Conservation (phyloP, 2,329 filamentous ascomycete genomes). For the Aaosphaeria pasadenensis region DNA sequence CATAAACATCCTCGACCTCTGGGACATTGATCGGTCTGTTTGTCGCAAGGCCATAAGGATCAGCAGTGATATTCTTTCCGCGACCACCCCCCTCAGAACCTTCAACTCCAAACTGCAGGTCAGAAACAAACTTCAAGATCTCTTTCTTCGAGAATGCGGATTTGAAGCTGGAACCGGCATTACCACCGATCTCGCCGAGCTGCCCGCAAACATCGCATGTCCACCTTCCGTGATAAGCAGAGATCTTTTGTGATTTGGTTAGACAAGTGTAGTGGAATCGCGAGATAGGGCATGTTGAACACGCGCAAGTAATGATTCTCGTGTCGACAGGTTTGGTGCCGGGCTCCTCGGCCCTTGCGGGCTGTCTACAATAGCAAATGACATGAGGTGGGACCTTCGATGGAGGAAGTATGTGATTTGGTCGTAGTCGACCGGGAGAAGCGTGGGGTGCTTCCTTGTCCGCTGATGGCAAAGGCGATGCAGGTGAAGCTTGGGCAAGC, state of each 20-base stretch:
- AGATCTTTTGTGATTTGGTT: constrained; percentile 10
- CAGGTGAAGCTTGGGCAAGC: no score
- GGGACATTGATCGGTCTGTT: no score
- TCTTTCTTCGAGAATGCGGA: no score
- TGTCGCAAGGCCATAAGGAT: no score
- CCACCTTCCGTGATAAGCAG: constrained; percentile 3
- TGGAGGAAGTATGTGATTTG: constrained; percentile 3
- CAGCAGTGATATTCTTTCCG: no score
- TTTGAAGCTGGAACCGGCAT: no score
- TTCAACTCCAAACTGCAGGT: no score
- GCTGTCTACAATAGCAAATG: constrained; percentile 17
- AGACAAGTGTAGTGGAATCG: constrained; percentile 23
- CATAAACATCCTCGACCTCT: no score
- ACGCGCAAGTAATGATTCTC: constrained; percentile 10
- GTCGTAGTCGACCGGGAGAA: constrained; percentile 2
- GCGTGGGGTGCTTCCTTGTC: neutral
- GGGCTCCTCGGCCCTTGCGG: constrained; percentile 1
- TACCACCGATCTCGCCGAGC: neutral
- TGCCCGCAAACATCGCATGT: constrained; percentile 9
- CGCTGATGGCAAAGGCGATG: no score
- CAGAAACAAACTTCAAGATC: no score
- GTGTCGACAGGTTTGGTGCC: no score
- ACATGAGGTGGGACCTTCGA: constrained; percentile 3
- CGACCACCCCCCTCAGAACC: no score
- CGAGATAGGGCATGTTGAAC: constrained; percentile 8